Conservation (phyloP, 768 basidiomycete species). For the Boletus huronensis region DNA sequence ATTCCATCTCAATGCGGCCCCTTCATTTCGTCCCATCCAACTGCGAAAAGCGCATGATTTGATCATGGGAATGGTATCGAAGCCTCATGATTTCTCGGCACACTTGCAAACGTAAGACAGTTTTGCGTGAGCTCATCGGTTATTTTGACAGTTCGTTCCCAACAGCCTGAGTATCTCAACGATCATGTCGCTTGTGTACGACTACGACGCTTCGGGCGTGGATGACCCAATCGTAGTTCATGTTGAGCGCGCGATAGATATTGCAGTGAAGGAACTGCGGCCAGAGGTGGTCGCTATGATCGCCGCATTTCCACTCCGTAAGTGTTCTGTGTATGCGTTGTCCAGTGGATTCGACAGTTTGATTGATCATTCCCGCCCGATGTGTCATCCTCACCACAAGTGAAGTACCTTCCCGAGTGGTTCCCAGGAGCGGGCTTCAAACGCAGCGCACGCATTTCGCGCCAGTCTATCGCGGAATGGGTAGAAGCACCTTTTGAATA, state of each 20-base stretch:
- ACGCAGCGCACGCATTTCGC: slow-evolving; percentile 12
- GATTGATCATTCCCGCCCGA: not conserved
- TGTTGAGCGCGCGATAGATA: slow-evolving; percentile 10
- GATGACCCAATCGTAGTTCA: slow-evolving; percentile 22
- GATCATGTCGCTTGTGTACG: slow-evolving; percentile 26
- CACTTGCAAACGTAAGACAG: slow-evolving; percentile 25
- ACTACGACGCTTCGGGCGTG: slow-evolving; percentile 13
- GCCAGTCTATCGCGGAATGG: slow-evolving; percentile 4
- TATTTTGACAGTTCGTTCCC: not conserved
- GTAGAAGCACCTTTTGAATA: slow-evolving; percentile 24
- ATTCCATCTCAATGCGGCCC: slow-evolving; percentile 29
- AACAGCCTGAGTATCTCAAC: slow-evolving; percentile 20
- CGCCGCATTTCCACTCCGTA: slow-evolving; percentile 17
- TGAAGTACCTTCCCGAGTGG: slow-evolving; percentile 22
- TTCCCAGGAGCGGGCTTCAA: slow-evolving; percentile 23
- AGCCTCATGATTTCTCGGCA: slow-evolving; percentile 20
- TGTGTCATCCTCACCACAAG: not conserved
- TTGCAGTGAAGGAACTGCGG: slow-evolving; percentile 12
- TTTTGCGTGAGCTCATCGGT: not conserved
- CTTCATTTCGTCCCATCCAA: slow-evolving; percentile 33
- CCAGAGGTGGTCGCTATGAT: slow-evolving; percentile 17
- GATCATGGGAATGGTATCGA: slow-evolving; percentile 23
- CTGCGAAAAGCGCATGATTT: slow-evolving; percentile 31
- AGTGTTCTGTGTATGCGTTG: not conserved
- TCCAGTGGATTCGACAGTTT: not conserved